Evolutionary conservation across 2,329 filamentous ascomycete species (phyloP).

Genomic region (Botrytis deweyae): DNA sequence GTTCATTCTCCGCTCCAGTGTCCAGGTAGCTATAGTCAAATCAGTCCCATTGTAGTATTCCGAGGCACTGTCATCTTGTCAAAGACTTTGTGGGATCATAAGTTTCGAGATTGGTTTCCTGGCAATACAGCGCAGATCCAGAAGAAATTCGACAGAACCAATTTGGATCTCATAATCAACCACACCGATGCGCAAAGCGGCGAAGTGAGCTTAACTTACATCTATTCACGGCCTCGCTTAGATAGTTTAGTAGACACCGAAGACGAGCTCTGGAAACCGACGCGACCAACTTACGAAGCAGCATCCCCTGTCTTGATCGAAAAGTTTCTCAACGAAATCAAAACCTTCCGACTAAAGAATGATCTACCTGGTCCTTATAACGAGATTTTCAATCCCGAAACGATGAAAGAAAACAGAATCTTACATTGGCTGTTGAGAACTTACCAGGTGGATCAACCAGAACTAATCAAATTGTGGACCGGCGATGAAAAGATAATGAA

Average conservation of each 20-base stretch:
- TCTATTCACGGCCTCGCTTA: not conserved
- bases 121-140: not conserved
- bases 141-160: not conserved
- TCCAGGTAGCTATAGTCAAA: not conserved
- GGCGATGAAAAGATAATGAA: slow-evolving; percentile 3
- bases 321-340: not conserved
- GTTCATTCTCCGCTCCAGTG: slow-evolving; percentile 1
- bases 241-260: not conserved
- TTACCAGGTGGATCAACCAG: not conserved
- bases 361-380: slow-evolving; percentile 20
- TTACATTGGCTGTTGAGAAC: slow-evolving; percentile 28
- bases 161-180: not conserved
- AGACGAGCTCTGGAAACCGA: slow-evolving; percentile 4
- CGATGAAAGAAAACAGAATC: slow-evolving; percentile 21
- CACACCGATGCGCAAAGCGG: not conserved
- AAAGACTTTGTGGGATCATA: not conserved
- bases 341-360: not conserved
- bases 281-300: not conserved
- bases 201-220: not conserved
- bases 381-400: slow-evolving; percentile 23
- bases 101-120: not conserved
- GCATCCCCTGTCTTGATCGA: not conserved
- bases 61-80: not conserved
- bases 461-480: not conserved
- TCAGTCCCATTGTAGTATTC: not conserved